These are phyloP conservation scores for Ascochyta pisi DNA, from an alignment of 2,329 filamentous ascomycete species.

Conservation along the genomic window DNA sequence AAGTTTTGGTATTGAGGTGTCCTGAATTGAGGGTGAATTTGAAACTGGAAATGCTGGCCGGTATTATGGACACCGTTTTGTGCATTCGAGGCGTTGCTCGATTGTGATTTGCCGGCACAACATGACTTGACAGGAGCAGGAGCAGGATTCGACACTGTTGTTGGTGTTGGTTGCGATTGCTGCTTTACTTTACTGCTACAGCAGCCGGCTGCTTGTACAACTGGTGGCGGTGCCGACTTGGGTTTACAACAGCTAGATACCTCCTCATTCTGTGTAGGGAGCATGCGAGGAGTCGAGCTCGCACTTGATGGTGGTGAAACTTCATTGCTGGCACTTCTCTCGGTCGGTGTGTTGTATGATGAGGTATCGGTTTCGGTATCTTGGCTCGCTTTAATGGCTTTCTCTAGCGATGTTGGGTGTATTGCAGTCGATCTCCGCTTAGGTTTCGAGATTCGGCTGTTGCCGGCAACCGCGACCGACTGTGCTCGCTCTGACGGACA, in stretches of 20 bases:
- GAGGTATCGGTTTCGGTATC: slow-evolving; percentile 43
- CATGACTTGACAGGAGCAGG: slow-evolving; percentile 38
- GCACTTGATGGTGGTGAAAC: slow-evolving; percentile 45
- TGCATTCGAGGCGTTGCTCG: slow-evolving; percentile 5
- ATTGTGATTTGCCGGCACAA: slow-evolving; percentile 34
- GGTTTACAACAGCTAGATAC: slow-evolving; percentile 44
- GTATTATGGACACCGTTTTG: slow-evolving; percentile 20
- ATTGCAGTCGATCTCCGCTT: slow-evolving; percentile 41
- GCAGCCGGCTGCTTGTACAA: slow-evolving; percentile 33
- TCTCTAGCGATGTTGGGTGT: slow-evolving; percentile 41
- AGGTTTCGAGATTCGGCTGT: slow-evolving; percentile 43
- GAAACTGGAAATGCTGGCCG: slow-evolving; percentile 30
- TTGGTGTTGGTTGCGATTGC: slow-evolving; percentile 20
- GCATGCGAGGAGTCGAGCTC: slow-evolving; percentile 47
- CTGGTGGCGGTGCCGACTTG: slow-evolving; percentile 26
- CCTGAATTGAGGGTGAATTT: slow-evolving; percentile 30
- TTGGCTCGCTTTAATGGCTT: slow-evolving; percentile 43
- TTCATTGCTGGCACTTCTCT: slow-evolving; percentile 42
- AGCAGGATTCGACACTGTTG: slow-evolving; percentile 1
- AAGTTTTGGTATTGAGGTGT: slow-evolving; percentile 30
- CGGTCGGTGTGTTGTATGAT: slow-evolving; percentile 43
- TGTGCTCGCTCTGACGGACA: slow-evolving; percentile 44
- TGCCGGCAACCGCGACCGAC: slow-evolving; percentile 30
- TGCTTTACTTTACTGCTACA: slow-evolving; percentile 37
- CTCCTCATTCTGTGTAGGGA: slow-evolving; percentile 35